A percentile compares a stretch with the other conserved stretches of the same genome.
phyloP scores from a whole-genome alignment of 768 basidiomycete species.

The Hericium rajendrae region DNA sequence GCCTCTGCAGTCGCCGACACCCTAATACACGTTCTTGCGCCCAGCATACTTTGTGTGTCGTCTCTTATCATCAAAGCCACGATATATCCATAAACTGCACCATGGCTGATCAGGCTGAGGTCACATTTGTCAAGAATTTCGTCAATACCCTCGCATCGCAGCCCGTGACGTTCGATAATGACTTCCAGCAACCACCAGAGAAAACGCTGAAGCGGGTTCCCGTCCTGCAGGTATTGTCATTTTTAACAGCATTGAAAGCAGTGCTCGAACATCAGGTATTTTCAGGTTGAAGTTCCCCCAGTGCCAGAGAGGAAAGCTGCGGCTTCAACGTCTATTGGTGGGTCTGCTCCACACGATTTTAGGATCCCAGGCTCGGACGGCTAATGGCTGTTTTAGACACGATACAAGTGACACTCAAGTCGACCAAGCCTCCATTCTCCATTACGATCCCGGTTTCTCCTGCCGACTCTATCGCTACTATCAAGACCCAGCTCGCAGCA shows the following conservation, averaged over 20 bases:
- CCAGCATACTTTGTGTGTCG: too few relatives aligned
- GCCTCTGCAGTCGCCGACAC: not conserved
- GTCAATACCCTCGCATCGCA: constrained; percentile 55
- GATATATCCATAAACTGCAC: not conserved
- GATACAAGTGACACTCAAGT: constrained; percentile 79
- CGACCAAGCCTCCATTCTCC: constrained; percentile 74
- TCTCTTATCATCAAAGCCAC: too few relatives aligned
- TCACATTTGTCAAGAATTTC: constrained; percentile 58
- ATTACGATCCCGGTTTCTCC: constrained; percentile 65
- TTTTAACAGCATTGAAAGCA: too few relatives aligned
- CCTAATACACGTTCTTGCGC: too few relatives aligned
- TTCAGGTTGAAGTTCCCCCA: constrained; percentile 49
- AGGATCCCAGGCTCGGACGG: not conserved
- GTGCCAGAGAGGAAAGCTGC: constrained; percentile 43
- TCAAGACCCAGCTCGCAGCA: constrained; percentile 69
- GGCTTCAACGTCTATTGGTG: constrained; percentile 24
- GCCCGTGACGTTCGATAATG: constrained; percentile 59
- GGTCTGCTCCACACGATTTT: constrained; percentile 3
- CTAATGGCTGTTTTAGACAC: constrained; percentile 22
- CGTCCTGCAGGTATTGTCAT: constrained; percentile 46
- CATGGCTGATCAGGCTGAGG: constrained; percentile 32
- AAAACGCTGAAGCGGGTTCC: constrained; percentile 62
- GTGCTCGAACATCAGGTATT: not conserved
- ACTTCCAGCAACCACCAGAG: constrained; percentile 66
- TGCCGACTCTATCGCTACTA: constrained; percentile 72